phyloP scores from a whole-genome alignment of 495 filamentous ascomycete species.

The Clavariopsis aquatica region DNA sequence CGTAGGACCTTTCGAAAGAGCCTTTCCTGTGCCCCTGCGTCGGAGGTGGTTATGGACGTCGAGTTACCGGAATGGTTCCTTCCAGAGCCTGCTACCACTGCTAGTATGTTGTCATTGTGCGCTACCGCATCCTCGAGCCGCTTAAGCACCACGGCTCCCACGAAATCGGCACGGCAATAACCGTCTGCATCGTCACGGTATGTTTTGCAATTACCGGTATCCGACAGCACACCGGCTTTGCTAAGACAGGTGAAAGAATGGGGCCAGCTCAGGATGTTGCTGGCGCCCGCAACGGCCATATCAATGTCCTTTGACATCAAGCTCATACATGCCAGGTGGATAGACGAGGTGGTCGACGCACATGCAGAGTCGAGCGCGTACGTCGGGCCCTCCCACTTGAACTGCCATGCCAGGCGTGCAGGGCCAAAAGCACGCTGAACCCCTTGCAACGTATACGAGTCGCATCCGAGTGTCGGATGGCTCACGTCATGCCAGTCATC shows the following conservation, averaged over 20 bases:
- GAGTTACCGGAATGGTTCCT: slow-evolving; percentile 45
- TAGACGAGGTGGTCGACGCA: slow-evolving; percentile 40
- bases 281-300: slow-evolving; percentile 35
- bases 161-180: slow-evolving; percentile 47
- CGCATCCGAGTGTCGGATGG: slow-evolving; percentile 35
- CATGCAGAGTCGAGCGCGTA: slow-evolving; percentile 44
- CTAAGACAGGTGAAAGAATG: slow-evolving; percentile 34
- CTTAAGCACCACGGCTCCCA: slow-evolving; percentile 44
- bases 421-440: slow-evolving; percentile 39
- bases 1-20: slow-evolving; percentile 38
- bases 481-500: slow-evolving; percentile 38
- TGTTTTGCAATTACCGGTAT: slow-evolving; percentile 39
- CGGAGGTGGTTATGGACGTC: slow-evolving; percentile 45
- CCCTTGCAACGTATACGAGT: slow-evolving; percentile 39
- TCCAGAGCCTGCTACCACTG: slow-evolving; percentile 35
- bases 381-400: slow-evolving; percentile 33
- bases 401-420: slow-evolving; percentile 40
- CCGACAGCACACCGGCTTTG: slow-evolving; percentile 37
- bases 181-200: slow-evolving; percentile 37
- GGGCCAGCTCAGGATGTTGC: slow-evolving; percentile 40
- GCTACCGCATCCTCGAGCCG: slow-evolving; percentile 40
- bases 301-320: slow-evolving; percentile 39
- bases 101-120: slow-evolving; percentile 41
- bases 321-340: slow-evolving; percentile 42
- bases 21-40: slow-evolving; percentile 36